These are phyloP conservation scores for Xerocomellus amylosporus DNA, from an alignment of 768 basidiomycete genomes.

Conservation along the genomic window DNA sequence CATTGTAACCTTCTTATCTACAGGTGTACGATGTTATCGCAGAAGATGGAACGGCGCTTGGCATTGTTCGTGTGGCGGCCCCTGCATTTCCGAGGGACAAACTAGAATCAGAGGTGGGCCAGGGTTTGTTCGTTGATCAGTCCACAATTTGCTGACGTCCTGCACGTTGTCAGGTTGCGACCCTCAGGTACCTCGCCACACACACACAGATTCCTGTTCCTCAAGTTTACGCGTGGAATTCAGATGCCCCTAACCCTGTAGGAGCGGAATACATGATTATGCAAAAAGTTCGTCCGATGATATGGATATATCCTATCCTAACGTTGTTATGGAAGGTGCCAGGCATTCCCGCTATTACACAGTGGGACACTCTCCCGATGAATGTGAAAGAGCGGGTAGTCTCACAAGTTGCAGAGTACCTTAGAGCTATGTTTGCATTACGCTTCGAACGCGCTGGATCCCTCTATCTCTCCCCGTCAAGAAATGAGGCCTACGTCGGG, in stretches of 20 bases:
- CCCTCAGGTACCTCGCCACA: neutral
- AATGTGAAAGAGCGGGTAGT: neutral
- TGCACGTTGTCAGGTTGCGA: neutral
- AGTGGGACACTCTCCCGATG: neutral
- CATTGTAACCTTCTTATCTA: neutral
- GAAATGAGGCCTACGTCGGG: neutral
- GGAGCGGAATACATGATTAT: neutral
- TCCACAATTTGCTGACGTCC: neutral
- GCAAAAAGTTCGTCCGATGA: neutral
- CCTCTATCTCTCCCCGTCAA: neutral
- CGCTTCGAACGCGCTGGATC: neutral
- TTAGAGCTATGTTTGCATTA: neutral
- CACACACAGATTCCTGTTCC: neutral
- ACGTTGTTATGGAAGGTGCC: neutral
- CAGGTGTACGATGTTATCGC: neutral
- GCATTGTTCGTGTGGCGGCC: neutral
- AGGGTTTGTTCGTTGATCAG: no score
- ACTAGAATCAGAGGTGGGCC: neutral
- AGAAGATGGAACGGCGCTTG: neutral
- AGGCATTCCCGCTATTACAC: neutral
- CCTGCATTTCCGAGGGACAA: conserved; percentile 2
- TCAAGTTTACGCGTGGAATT: neutral
- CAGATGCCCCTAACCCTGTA: neutral
- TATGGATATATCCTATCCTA: neutral
- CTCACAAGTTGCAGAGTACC: neutral